Evolutionary conservation across 2,329 filamentous ascomycete genomes (phyloP).

Genomic region (Zasmidium angulare): DNA sequence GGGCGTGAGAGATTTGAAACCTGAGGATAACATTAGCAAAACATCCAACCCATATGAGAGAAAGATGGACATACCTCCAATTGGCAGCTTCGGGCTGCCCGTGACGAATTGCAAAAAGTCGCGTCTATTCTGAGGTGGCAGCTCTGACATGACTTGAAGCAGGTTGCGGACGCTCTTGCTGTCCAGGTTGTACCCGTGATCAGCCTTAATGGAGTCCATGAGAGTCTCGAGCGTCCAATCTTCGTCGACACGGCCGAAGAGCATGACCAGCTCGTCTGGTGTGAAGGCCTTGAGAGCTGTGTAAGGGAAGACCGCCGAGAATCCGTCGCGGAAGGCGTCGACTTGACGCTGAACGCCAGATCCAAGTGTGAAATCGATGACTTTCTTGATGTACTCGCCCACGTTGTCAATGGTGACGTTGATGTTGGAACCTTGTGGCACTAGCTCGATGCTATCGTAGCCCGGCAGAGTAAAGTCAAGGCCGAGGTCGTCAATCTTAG

Average conservation of each 20-base stretch:
- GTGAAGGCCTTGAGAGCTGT: conserved; percentile 90
- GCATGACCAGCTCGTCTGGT: conserved; percentile 87
- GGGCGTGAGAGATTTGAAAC: conserved; percentile 93
- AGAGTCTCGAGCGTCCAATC: conserved; percentile 98
- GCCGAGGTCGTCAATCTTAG: conserved; percentile 79
- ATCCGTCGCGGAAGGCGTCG: conserved; percentile 85
- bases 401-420: conserved; percentile 88
- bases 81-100: conserved; percentile 94
- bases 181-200: conserved; percentile 98
- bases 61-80: conserved; percentile 70
- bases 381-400: conserved; percentile 80
- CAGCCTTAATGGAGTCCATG: conserved; percentile 97
- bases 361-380: conserved; percentile 90
- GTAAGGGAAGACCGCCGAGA: conserved; percentile 96
- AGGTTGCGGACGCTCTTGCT: conserved; percentile 93
- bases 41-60: conserved; percentile 6
- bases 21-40: conserved; percentile 48
- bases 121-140: conserved; percentile 70
- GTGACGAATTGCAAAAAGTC: conserved; percentile 98
- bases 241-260: conserved; percentile 90
- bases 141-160: conserved; percentile 90
- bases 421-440: conserved; percentile 70
- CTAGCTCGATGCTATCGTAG: conserved; percentile 80
- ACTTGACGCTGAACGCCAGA: conserved; percentile 83
- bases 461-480: conserved; percentile 95